Evolutionary conservation across 2,329 filamentous ascomycete genomes (phyloP), one percentile per base, ranked within the genome.

Genomic region (Fusarium globosum): DNA sequence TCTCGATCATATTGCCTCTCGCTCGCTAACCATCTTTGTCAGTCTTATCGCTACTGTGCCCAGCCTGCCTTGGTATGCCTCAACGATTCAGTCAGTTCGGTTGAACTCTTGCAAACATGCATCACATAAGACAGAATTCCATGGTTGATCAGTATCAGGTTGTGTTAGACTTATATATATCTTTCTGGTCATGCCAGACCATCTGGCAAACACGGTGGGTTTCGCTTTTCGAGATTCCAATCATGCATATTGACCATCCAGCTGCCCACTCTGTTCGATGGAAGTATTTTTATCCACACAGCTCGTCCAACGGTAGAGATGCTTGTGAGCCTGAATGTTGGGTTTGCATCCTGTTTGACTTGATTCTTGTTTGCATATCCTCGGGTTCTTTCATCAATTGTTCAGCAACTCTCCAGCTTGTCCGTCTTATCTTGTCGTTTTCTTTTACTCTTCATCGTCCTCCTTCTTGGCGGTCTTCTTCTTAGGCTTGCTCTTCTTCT

Each of bases 401-500:
- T 60, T 71, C 62, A 51, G 48, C 71, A 62, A 68, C 65, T 73
- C 66, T 66, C 65, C 61, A 64, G 56, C 61, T 42, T 63, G 57
- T 76, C 41, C 62, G 48, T 74, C 52, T 39, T 68, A 51, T 63
- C 51, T 61, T 66, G 39, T 58, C 45, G 33, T 46, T 52, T 61
- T 48, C 78, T 78, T 64, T 63, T 78, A 80, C 51, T 80, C 79
- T 42, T 80, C 80, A 45, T 80, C 81, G 20, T 79, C 82, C 59
- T 82, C 80, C 83, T 86, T 86, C 81, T 87, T 86, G 76, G 85
- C 81, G 80, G 89, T 87, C 84, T 90, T 90, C 89, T 92, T 92
- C 89, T 93, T 93, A 84, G 92, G 93, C 88, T 93, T 91, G 89
- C 93, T 95, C 90, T 95, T 96, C 88, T 93, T 96, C 88, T 94